Percentiles rank a stretch among this genome's conserved stretches.
Conservation (phyloP, 306 rosid genomes). For the Gleditsia sinensis region DNA sequence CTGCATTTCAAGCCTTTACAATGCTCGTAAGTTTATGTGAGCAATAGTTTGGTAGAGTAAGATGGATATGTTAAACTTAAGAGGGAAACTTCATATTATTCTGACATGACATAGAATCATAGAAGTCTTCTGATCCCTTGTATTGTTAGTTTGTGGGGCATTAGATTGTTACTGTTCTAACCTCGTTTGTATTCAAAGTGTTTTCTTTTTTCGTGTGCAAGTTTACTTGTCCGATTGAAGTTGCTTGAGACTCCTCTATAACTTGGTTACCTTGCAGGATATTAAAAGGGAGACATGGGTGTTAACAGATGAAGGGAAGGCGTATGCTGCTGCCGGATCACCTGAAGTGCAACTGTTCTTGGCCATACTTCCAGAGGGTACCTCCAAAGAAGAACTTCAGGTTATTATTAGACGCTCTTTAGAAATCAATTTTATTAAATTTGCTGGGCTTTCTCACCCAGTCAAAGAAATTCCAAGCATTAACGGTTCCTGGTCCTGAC, state of each 20-base stretch:
- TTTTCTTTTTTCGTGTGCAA: not conserved
- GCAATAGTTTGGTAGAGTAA: not conserved
- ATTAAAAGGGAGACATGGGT: constrained; percentile 78
- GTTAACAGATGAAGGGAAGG: constrained; percentile 73
- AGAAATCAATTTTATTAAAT: not conserved
- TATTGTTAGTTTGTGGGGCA: not conserved
- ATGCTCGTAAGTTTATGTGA: not conserved
- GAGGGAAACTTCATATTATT: not conserved
- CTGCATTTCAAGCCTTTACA: not conserved
- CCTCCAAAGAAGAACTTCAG: constrained; percentile 77
- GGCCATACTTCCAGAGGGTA: constrained; percentile 82
- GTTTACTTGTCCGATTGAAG: not conserved
- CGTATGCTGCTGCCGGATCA: constrained; percentile 68
- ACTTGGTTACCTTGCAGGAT: constrained; percentile 52
- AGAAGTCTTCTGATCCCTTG: too few species aligned
- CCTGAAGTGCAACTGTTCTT: constrained; percentile 76
- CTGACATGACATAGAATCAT: too few species aligned
- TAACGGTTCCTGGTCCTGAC: not conserved
- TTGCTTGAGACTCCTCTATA: not conserved
- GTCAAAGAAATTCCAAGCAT: not conserved
- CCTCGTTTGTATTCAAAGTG: not conserved
- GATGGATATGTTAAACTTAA: not conserved
- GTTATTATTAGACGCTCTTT: constrained; percentile 29
- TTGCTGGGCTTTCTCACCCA: not conserved
- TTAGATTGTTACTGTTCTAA: not conserved